Evolutionary conservation across 306 rosid species (phyloP).

Genomic region (Delonix regia): DNA sequence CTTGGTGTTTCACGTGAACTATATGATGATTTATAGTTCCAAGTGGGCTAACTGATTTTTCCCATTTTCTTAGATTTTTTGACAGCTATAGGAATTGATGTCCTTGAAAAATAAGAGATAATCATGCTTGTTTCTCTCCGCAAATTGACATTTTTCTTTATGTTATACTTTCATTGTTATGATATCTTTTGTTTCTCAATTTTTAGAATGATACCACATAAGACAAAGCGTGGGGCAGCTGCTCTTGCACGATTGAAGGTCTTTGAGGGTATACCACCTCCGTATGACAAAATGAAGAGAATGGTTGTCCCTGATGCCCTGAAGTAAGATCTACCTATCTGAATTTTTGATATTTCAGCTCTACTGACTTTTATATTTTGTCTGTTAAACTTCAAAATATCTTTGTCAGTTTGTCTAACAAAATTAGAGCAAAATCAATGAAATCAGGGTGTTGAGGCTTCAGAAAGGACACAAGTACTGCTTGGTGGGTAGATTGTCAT

Average conservation of each 20-base stretch:
- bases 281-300: constrained; percentile 48
- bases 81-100: neutral
- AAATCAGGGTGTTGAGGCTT: constrained; percentile 52
- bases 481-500: constrained; percentile 51
- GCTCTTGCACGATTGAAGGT: constrained; percentile 54
- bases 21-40: neutral
- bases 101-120: neutral
- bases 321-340: constrained; percentile 12
- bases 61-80: neutral
- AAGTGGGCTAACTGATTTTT: neutral
- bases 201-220: constrained; percentile 51
- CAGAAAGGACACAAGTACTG: constrained; percentile 54
- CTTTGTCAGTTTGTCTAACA: neutral
- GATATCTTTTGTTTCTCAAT: neutral
- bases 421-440: neutral
- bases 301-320: constrained; percentile 59
- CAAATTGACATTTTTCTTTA: neutral
- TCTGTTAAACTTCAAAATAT: neutral
- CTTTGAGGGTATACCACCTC: constrained; percentile 49
- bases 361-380: neutral
- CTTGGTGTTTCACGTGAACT: neutral
- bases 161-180: neutral
- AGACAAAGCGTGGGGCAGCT: constrained; percentile 52
- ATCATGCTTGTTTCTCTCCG: neutral
- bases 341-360: neutral